Evolutionary conservation across 1,139 yeast species (phyloP), one percentile per base, ranked within the genome.

Genomic region (Debaryomycetaceae sp.): DNA sequence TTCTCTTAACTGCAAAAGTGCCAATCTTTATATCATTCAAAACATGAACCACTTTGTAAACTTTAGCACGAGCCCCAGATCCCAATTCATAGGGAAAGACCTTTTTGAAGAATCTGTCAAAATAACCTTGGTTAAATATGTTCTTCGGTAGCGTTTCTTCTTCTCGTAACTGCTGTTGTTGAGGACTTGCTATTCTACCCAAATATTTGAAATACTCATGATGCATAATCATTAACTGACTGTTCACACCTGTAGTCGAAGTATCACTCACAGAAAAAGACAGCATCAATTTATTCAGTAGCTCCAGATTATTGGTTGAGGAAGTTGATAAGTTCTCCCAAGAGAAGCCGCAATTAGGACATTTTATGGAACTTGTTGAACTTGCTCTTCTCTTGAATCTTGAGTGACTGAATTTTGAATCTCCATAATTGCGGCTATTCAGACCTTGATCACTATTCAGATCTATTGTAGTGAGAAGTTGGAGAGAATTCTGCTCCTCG

Each of bases 41-140:
- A 16, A 78, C 74, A 57, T 89, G 97, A 42, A 81, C 86, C 6
- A 89, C 97, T 52, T 87, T 79, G 54, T 78, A 84, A 3, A 89
- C 96, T 24, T 84, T 79, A 0, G 95, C 95, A 46, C 87, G 78
- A 6, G 95, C 86, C 0, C 96, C 97, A 31, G 83, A 73, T 0
- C 96, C 96, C 22, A 88, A 63, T 2, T 52, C 51, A 34, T 45
- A 64, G 0, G 73, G 73, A 2, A 67, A 63, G 1, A 66, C 56
- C 37, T 65, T 65, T 30, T 67, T 70, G 61, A 88, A 88, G 55
- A 88, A 88, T 40, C 83, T 74, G 28, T 71, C 66, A 51, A 83
- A 85, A 56, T 86, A 86, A 3, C 92, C 92, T 45, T 83, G 91
- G 36, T 83, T 81, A 53, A 86, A 84, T 4, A 72, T 54, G 15